phyloP scores from a whole-genome alignment of 371 early-diverging fungal genomes.

The Mitosporidium daphniae region DNA sequence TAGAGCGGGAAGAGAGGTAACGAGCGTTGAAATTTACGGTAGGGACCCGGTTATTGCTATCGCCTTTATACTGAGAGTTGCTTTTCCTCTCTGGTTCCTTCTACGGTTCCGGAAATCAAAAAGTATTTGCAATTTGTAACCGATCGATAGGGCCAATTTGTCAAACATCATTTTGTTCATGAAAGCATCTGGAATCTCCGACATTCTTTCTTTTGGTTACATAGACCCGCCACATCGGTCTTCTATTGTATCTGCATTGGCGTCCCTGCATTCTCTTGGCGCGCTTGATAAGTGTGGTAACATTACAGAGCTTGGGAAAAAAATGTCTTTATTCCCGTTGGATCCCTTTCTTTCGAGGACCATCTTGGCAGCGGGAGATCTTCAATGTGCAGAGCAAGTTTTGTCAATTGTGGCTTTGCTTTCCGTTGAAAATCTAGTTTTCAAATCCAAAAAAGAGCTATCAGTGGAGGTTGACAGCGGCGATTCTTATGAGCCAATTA shows the following conservation, averaged over 20 bases:
- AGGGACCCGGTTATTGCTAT: conserved; percentile 10
- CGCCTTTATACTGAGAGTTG: conserved; percentile 13
- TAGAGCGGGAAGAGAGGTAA: conserved; percentile 10
- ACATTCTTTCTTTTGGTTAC: conserved; percentile 56
- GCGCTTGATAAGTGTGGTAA: conserved; percentile 40
- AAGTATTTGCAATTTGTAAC: too few relatives aligned
- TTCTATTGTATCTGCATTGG: conserved; percentile 35
- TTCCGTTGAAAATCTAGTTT: background rate
- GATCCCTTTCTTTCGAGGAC: conserved; percentile 14
- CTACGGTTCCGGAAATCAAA: conserved; percentile 14
- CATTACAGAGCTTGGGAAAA: conserved; percentile 32
- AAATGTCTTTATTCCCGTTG: conserved; percentile 53
- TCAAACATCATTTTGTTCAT: conserved; percentile 4
- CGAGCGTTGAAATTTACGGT: background rate
- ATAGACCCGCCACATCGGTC: conserved; percentile 49
- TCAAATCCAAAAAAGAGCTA: too few relatives aligned
- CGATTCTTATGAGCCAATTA: too few relatives aligned
- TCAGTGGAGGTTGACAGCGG: too few relatives aligned
- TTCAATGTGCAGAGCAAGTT: background rate
- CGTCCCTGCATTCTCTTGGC: conserved; percentile 45
- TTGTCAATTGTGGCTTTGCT: background rate
- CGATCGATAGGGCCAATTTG: too few relatives aligned
- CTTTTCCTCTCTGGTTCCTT: conserved; percentile 12
- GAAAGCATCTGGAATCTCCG: conserved; percentile 34
- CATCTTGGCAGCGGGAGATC: background rate